Evolutionary conservation across 176 grass and related monocot genomes (phyloP), one percentile per base, ranked within the genome.

Genomic region (Carex littledalei): DNA sequence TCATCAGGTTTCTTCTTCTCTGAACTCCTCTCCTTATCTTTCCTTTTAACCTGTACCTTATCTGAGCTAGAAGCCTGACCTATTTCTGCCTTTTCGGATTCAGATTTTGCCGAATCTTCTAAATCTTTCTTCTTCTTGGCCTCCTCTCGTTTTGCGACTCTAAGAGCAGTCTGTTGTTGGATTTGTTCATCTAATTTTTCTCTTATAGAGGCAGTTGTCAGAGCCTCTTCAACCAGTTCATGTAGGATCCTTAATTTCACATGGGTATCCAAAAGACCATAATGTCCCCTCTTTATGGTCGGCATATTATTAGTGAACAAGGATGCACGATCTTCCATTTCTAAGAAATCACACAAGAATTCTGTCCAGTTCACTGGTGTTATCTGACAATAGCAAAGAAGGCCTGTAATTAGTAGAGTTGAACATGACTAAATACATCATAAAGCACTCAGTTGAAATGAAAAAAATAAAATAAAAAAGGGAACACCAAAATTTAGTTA

Each of bases 231-330:
- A 68, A 93, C 83, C 54, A 98, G 53, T 85, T 93, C 95, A 45
- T 70, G 78, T 22, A 94, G 73, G 50, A 98, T 94, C 63, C 71
- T 56, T 87, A 98, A 89, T 83, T 98, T 98, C 3, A 87, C 31
- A 64, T 81, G 57, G 83, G 67, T 80, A 39, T 91, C 79, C 65
- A 94, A 72, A 90, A 94, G 88, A 88, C 95, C 89, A 90, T 98
- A 98, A 80, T 91, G 83, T 24, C 92, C 92, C 75, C 95, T 94
- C 73, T 90, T 86, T 86, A 98, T 84, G 52, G 80, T 91, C 22
- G 89, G 84, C 45, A 98, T 12, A 63, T 84, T 39, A 87, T n/a
- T 70, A 67, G 89, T 89, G 63, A 94, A 89, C 7, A 83, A 11
- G 2, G 81, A 43, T 16, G 43, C 63, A 67, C 24, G 60, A 58